These are phyloP conservation scores for Tetrapisispora arboricola DNA, from an alignment of 805 yeast species.

Conservation along the genomic window DNA sequence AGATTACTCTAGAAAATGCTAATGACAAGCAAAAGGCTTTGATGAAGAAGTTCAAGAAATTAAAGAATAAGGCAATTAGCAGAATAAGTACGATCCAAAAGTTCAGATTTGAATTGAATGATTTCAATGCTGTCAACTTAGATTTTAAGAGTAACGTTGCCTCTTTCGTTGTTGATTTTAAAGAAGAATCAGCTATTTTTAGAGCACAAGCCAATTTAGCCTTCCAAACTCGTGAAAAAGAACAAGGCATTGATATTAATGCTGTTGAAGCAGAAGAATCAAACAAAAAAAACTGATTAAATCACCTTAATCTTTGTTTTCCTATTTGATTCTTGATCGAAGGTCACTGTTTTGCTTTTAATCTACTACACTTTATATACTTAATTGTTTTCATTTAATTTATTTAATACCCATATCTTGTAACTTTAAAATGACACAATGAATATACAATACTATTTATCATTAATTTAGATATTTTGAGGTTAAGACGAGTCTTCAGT, in stretches of 20 bases:
- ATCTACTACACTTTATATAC: background rate
- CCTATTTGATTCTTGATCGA: too few relatives aligned
- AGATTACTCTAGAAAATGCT: background rate
- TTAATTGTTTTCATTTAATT: background rate
- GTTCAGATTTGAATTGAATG: background rate
- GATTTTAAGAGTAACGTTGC: background rate
- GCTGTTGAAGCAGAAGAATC: slow-evolving; percentile 21
- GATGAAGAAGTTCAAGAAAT: slow-evolving; percentile 41
- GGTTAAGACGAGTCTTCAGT: too few relatives aligned
- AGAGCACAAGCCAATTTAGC: slow-evolving; percentile 48
- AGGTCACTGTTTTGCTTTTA: background rate
- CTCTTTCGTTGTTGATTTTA: slow-evolving; percentile 12
- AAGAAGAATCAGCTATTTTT: slow-evolving; percentile 44
- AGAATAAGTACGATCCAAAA: slow-evolving; percentile 4
- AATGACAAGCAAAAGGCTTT: slow-evolving; percentile 20
- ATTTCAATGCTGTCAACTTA: background rate
- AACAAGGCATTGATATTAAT: slow-evolving; percentile 9
- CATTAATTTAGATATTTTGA: too few relatives aligned
- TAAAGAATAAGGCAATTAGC: slow-evolving; percentile 1
- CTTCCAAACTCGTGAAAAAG: slow-evolving; percentile 41
- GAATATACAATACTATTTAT: too few relatives aligned
- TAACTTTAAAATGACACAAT: background rate
- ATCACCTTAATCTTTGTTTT: background rate
- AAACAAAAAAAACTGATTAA: background rate
- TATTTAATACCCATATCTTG: background rate